Evolutionary conservation across 2,329 filamentous ascomycete species (phyloP).

Genomic region (Diplodia mutila): DNA sequence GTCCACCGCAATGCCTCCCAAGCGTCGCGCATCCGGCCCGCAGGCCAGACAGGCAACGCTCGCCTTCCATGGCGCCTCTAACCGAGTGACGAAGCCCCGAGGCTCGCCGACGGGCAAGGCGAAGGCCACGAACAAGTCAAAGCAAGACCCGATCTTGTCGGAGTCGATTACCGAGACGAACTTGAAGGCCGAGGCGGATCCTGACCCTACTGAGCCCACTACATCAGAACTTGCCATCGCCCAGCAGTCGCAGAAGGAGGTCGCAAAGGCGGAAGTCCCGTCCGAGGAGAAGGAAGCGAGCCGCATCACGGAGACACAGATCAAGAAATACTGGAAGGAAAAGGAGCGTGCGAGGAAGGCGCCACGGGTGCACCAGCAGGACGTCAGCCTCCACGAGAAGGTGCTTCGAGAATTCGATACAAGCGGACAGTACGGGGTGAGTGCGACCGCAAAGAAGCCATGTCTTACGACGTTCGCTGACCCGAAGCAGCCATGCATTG

Average conservation of each 20-base stretch:
- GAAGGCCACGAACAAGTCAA: slow-evolving; percentile 37
- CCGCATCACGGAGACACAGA: slow-evolving; percentile 67
- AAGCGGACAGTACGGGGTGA: slow-evolving; percentile 86
- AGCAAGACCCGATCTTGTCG: slow-evolving; percentile 44
- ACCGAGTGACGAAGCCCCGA: slow-evolving; percentile 62
- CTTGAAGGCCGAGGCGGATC: slow-evolving; percentile 27
- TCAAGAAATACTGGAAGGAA: slow-evolving; percentile 75
- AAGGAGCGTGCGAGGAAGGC: slow-evolving; percentile 72
- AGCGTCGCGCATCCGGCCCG: slow-evolving; percentile 44
- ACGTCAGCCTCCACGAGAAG: slow-evolving; percentile 75
- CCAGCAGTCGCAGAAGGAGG: slow-evolving; percentile 44
- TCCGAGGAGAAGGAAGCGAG: slow-evolving; percentile 61
- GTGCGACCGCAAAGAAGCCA: slow-evolving; percentile 38
- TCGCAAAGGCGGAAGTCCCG: slow-evolving; percentile 38
- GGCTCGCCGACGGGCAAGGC: slow-evolving; percentile 35
- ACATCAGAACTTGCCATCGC: slow-evolving; percentile 46
- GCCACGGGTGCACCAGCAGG: slow-evolving; percentile 76
- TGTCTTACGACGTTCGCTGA: slow-evolving; percentile 27
- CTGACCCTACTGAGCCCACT: slow-evolving; percentile 37
- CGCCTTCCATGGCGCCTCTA: slow-evolving; percentile 61
- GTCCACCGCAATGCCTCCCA: slow-evolving; percentile 47
- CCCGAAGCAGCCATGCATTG: slow-evolving; percentile 75
- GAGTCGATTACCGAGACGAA: slow-evolving; percentile 38
- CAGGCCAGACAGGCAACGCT: slow-evolving; percentile 58
- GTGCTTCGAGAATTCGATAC: slow-evolving; percentile 91